phyloP scores from a whole-genome alignment of 495 filamentous ascomycete species.

The Aspergillus sclerotiicarbonarius region DNA sequence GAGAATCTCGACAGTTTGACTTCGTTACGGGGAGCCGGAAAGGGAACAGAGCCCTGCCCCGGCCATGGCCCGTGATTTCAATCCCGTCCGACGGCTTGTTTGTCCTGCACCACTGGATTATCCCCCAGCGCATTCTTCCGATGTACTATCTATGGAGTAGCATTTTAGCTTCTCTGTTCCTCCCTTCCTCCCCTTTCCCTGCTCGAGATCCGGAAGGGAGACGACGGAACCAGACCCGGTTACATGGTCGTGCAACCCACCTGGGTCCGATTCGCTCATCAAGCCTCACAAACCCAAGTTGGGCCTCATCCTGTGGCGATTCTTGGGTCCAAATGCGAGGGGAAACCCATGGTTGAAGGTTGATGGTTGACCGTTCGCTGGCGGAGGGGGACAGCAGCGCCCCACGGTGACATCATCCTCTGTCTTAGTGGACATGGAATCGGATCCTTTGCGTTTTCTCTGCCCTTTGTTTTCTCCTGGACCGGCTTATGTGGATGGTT shows the following conservation, averaged over 20 bases:
- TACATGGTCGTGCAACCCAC: neutral
- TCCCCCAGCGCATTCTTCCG: neutral
- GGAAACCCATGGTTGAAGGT: constrained; percentile 7
- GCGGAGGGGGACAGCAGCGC: neutral
- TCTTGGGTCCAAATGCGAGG: constrained; percentile 4
- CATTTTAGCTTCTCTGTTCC: neutral
- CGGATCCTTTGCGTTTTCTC: neutral
- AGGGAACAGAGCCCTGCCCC: no score
- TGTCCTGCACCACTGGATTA: neutral
- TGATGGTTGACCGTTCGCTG: constrained; percentile 2
- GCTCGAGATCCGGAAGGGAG: neutral
- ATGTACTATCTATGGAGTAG: no score
- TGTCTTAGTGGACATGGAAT: neutral
- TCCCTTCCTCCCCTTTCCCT: neutral
- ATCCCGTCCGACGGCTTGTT: neutral
- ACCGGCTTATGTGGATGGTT: no score
- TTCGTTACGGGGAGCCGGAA: no score
- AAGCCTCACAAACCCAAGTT: neutral
- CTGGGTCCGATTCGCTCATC: neutral
- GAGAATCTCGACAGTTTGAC: no score
- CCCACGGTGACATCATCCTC: constrained; percentile 9
- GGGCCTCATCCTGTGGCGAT: constrained; percentile 4
- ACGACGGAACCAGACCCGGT: neutral
- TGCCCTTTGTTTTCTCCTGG: no score
- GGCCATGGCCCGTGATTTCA: neutral